These are phyloP conservation scores for Mycosphaerelloides madeirae DNA, from an alignment of 2,329 filamentous ascomycete genomes.

Conservation along the genomic window DNA sequence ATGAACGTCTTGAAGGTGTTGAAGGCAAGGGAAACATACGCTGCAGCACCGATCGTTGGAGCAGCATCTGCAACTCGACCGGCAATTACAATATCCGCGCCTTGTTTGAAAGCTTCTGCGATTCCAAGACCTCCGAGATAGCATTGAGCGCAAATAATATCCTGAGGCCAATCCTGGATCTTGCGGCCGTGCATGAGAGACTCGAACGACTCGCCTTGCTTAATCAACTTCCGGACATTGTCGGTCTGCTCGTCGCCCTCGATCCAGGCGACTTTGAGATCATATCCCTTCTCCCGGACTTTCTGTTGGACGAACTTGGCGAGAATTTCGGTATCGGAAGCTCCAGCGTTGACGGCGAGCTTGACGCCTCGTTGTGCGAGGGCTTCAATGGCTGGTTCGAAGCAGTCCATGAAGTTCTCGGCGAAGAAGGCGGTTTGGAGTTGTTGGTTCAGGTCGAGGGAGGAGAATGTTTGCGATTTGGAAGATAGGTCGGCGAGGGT, in stretches of 20 bases:
- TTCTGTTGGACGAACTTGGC: conserved; percentile 37
- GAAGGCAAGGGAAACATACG: too few relatives aligned
- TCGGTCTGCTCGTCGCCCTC: conserved; percentile 38
- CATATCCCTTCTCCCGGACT: conserved; percentile 35
- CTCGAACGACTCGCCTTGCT: conserved; percentile 12
- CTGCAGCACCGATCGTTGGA: conserved; percentile 37
- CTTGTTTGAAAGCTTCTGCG: conserved; percentile 33
- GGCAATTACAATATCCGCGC: conserved; percentile 40
- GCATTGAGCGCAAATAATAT: conserved; percentile 18
- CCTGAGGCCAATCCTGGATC: conserved; percentile 16
- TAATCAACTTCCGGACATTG: conserved; percentile 10
- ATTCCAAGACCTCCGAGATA: conserved; percentile 38
- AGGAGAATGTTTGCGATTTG: conserved; percentile 4
- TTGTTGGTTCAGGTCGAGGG: conserved; percentile 9
- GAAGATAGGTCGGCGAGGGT: conserved; percentile 8
- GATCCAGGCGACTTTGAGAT: conserved; percentile 43
- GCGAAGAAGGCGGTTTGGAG: conserved; percentile 14
- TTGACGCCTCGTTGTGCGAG: conserved; percentile 41
- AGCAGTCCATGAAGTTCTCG: conserved; percentile 43
- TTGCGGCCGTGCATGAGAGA: conserved; percentile 14
- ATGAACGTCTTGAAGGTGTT: too few relatives aligned
- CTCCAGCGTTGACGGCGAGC: conserved; percentile 43
- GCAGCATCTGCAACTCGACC: conserved; percentile 40
- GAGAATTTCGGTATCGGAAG: conserved; percentile 39
- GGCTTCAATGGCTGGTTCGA: conserved; percentile 34